phyloP scores from a whole-genome alignment of 2,329 filamentous ascomycete genomes.

The Monilinia vaccinii-corymbosi region DNA sequence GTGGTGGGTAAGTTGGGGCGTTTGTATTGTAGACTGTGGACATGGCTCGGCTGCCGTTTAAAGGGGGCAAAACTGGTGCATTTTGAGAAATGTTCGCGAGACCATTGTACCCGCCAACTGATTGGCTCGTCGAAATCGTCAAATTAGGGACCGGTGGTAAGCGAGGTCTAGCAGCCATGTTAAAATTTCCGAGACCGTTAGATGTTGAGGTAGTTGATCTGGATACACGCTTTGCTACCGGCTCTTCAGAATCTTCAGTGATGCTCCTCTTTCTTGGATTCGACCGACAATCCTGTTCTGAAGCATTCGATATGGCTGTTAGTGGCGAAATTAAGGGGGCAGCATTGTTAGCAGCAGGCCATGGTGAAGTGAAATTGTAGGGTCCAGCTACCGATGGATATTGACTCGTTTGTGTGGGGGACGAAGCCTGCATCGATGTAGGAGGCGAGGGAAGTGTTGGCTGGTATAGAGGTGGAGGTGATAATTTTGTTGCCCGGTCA shows the following conservation, averaged over 20 bases:
- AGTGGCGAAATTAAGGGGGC: conserved; percentile 26
- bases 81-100: conserved; percentile 19
- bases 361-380: conserved; percentile 27
- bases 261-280: conserved; percentile 46
- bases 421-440: conserved; percentile 40
- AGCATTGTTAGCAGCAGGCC: conserved; percentile 32
- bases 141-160: conserved; percentile 60
- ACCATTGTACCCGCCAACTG: conserved; percentile 19
- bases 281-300: conserved; percentile 30
- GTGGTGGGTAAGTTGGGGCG: conserved; percentile 40
- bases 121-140: conserved; percentile 34
- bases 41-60: conserved; percentile 51
- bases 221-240: conserved; percentile 41
- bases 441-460: conserved; percentile 43
- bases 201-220: conserved; percentile 13
- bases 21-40: conserved; percentile 59
- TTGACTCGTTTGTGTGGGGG: conserved; percentile 33
- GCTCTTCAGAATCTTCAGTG: conserved; percentile 45
- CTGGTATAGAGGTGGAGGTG: conserved; percentile 30
- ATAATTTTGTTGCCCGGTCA: conserved; percentile 22
- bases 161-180: conserved; percentile 34
- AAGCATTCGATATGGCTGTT: conserved; percentile 29
- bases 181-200: conserved; percentile 9
- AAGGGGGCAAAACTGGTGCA: conserved; percentile 25
- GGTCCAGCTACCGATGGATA: conserved; percentile 27